Conservation (phyloP, 177 flowering plant genomes). For the Vitis hybrid region DNA sequence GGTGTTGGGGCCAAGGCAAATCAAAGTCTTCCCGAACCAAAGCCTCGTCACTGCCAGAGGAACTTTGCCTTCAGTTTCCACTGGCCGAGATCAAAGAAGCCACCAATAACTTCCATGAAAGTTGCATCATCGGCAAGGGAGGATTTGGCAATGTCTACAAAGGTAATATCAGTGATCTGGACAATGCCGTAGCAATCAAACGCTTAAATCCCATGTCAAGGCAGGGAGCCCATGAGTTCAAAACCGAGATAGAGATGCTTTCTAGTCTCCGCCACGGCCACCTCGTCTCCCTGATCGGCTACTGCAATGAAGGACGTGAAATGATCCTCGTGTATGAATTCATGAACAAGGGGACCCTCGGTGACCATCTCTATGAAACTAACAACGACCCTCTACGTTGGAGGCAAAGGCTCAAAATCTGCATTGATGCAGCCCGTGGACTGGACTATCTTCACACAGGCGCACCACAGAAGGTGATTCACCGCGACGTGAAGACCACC, state of each 20-base stretch:
- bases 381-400: slow-evolving; percentile 30
- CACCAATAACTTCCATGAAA: slow-evolving; percentile 15
- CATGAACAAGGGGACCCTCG: slow-evolving; percentile 45
- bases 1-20: neutral
- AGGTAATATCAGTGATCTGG: slow-evolving; percentile 13
- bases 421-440: slow-evolving; percentile 45
- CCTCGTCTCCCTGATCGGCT: slow-evolving; percentile 40
- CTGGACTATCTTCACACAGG: slow-evolving; percentile 48
- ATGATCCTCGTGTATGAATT: slow-evolving; percentile 51
- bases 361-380: slow-evolving; percentile 35
- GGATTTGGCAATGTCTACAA: slow-evolving; percentile 34
- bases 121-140: slow-evolving; percentile 16
- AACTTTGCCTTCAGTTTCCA: slow-evolving; percentile 22
- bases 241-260: slow-evolving; percentile 45
- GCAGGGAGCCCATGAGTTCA: slow-evolving; percentile 39
- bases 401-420: slow-evolving; percentile 28
- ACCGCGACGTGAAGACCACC: slow-evolving; percentile 53
- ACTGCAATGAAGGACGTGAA: slow-evolving; percentile 32
- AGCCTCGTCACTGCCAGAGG: slow-evolving; percentile 15
- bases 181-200: slow-evolving; percentile 23
- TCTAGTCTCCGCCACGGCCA: slow-evolving; percentile 38
- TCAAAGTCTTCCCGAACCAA: slow-evolving; percentile 2
- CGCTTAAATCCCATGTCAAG: slow-evolving; percentile 17
- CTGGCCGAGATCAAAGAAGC: slow-evolving; percentile 21
- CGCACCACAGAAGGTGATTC: slow-evolving; percentile 38